Conservation (phyloP, 805 yeast genomes). For the Torulaspora quercuum region DNA sequence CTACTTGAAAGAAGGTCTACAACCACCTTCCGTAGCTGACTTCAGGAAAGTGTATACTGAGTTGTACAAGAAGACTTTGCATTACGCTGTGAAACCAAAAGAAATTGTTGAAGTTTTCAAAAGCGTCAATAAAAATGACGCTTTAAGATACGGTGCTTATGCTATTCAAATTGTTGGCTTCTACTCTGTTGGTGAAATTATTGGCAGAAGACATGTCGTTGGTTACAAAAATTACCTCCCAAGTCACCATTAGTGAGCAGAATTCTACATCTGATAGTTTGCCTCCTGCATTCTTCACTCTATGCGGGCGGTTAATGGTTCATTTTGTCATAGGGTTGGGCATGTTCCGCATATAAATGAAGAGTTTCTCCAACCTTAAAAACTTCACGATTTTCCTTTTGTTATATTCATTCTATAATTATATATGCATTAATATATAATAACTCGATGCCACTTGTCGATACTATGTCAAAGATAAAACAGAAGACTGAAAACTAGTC, state of each 20-base stretch:
- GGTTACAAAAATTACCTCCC: constrained; percentile 57
- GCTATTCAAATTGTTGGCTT: constrained; percentile 84
- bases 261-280: background rate
- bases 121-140: constrained; percentile 52
- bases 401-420: constrained; percentile 17
- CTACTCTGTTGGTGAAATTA: constrained; percentile 90
- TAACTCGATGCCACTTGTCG: constrained; percentile 11
- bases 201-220: constrained; percentile 91
- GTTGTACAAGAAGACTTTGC: constrained; percentile 45
- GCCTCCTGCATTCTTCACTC: constrained; percentile 3
- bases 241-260: constrained; percentile 14
- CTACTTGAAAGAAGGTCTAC: constrained; percentile 86
- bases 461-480: constrained; percentile 2
- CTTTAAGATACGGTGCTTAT: constrained; percentile 65
- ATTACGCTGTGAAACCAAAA: constrained; percentile 56
- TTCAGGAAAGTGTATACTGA: constrained; percentile 69
- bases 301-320: constrained; percentile 1
- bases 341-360: background rate
- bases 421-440: constrained; percentile 15
- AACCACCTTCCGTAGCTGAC: constrained; percentile 81
- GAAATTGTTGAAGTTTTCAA: constrained; percentile 48
- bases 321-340: background rate
- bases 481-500: no score
- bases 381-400: constrained; percentile 11
- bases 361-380: constrained; percentile 4